Conservation (phyloP, 371 early-diverging fungal genomes). For the Parasitella parasitica region DNA sequence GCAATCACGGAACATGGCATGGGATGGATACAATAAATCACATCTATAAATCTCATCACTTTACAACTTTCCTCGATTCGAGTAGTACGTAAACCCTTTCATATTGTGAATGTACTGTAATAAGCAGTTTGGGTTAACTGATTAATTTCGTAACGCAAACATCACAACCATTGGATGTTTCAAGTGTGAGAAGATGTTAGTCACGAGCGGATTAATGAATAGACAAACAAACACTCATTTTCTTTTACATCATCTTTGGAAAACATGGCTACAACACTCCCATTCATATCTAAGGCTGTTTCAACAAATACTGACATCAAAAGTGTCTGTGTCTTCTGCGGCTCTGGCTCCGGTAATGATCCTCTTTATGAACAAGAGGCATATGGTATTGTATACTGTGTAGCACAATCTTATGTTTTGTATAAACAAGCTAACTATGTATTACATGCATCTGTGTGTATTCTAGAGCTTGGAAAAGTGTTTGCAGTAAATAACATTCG, state of each 20-base stretch:
- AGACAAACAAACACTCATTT: background rate
- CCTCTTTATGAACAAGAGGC: conserved; percentile 60
- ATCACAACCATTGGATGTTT: no score
- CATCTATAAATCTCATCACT: no score
- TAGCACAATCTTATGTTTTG: background rate
- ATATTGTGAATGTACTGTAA: no score
- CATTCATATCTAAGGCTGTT: background rate
- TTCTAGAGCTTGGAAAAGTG: conserved; percentile 63
- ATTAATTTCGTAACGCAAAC: no score
- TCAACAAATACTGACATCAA: conserved; percentile 23
- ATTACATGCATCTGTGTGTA: background rate
- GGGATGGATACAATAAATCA: no score
- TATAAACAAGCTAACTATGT: no score
- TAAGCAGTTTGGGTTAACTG: no score
- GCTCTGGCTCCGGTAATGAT: conserved; percentile 53
- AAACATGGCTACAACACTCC: background rate
- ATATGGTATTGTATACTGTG: conserved; percentile 36
- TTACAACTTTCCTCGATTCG: no score
- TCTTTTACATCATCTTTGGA: no score
- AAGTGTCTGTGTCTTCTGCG: conserved; percentile 81
- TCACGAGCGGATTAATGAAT: background rate
- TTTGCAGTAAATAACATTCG: conserved; percentile 63
- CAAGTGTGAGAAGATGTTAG: no score
- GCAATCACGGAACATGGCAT: no score
- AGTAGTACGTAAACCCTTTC: no score